A percentile compares a stretch with the other conserved stretches of the same genome.
Conservation (phyloP, 139 green algal species). For the Coelastrella sp. region DNA sequence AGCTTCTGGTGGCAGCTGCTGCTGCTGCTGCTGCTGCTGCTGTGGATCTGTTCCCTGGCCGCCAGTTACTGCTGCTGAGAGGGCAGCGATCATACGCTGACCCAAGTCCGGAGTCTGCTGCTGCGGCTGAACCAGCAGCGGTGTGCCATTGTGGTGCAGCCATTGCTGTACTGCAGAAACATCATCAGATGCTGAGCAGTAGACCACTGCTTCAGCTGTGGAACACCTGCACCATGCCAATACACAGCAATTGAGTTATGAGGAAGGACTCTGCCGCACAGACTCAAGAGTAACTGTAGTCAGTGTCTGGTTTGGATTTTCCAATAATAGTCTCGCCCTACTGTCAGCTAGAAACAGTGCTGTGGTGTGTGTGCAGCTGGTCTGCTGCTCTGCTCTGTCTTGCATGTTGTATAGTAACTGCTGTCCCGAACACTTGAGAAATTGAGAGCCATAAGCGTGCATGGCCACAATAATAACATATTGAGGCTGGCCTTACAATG, state of each 20-base stretch:
- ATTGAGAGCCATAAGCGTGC: too few relatives aligned
- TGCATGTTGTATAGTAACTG: too few relatives aligned
- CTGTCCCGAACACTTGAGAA: too few relatives aligned
- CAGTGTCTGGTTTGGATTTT: not conserved
- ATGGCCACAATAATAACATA: too few relatives aligned
- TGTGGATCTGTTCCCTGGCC: too few relatives aligned
- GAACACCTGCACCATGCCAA: conserved; percentile 19
- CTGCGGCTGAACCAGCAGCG: conserved; percentile 54
- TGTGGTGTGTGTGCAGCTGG: too few relatives aligned
- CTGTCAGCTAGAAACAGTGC: too few relatives aligned
- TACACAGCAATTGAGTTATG: not conserved
- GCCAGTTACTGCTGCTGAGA: conserved; percentile 49
- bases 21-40: too few relatives aligned
- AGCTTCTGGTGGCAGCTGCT: too few relatives aligned
- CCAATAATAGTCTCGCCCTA: too few relatives aligned
- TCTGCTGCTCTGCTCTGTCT: too few relatives aligned
- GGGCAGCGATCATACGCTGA: conserved; percentile 63
- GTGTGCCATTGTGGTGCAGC: conserved; percentile 36
- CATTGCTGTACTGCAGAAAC: conserved; percentile 53
- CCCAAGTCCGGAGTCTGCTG: conserved; percentile 66
- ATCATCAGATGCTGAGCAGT: conserved; percentile 59
- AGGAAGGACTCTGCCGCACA: not conserved
- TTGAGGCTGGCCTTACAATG: too few relatives aligned
- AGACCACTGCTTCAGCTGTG: conserved; percentile 45
- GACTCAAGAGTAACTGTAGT: not conserved